phyloP scores from a whole-genome alignment of 768 basidiomycete species.

The Mycena crocata region DNA sequence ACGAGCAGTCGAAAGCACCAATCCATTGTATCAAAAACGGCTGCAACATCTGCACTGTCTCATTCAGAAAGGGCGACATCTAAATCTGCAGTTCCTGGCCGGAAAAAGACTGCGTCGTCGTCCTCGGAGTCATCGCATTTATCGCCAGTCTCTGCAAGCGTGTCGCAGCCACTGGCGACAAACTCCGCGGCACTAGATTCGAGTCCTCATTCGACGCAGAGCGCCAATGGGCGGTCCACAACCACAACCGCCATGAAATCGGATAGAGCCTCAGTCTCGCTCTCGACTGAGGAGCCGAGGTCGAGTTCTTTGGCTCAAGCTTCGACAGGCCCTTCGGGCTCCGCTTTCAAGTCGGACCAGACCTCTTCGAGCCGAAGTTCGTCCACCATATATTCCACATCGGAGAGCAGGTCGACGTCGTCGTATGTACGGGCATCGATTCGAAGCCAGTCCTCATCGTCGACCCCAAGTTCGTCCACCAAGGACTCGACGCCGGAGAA shows the following conservation, averaged over 20 bases:
- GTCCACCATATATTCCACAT: not conserved
- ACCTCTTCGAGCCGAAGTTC: not conserved
- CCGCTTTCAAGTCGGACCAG: not conserved
- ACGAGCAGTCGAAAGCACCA: not conserved
- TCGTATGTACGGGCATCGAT: not conserved
- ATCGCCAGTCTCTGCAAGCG: not conserved
- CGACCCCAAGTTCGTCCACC: not conserved
- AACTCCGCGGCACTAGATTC: not conserved
- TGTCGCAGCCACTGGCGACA: not conserved
- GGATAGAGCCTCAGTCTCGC: not conserved
- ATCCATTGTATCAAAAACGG: not conserved
- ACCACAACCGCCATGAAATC: too few species aligned
- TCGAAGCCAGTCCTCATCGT: not conserved
- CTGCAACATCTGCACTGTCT: not conserved
- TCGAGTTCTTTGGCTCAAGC: too few species aligned
- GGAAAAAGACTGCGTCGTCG: not conserved
- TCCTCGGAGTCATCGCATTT: not conserved
- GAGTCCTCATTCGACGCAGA: too few species aligned
- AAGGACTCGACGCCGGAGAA: too few species aligned
- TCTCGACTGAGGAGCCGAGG: not conserved
- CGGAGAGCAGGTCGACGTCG: not conserved
- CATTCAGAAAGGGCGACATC: too few species aligned
- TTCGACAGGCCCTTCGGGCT: not conserved
- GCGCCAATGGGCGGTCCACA: too few species aligned
- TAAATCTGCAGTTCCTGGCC: too few species aligned